These are phyloP conservation scores for Phylloporus scabripes DNA, from an alignment of 768 basidiomycete species.

Conservation along the genomic window DNA sequence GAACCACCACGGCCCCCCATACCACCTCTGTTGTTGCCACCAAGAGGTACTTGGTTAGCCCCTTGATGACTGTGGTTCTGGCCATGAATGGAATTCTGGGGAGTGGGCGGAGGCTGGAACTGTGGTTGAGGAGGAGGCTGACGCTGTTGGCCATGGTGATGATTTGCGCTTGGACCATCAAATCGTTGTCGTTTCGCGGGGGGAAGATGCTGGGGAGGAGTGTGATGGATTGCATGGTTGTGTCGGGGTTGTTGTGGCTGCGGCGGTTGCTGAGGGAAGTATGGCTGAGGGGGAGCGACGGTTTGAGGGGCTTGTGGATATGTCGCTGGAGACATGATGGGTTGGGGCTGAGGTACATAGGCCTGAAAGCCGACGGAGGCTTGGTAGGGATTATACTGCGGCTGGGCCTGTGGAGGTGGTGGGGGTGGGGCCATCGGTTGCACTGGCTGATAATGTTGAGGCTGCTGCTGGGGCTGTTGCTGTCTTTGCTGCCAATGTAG, in stretches of 20 bases:
- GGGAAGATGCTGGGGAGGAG: slow-evolving; percentile 76
- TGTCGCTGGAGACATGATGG: slow-evolving; percentile 44
- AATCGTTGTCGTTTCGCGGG: slow-evolving; percentile 90
- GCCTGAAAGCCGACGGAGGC: slow-evolving; percentile 59
- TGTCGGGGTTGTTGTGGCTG: slow-evolving; percentile 42
- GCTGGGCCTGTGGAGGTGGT: slow-evolving; percentile 53
- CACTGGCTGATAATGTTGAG: slow-evolving; percentile 45
- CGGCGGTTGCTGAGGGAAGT: slow-evolving; percentile 34
- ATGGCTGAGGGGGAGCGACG: slow-evolving; percentile 37
- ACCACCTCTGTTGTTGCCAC: slow-evolving; percentile 41
- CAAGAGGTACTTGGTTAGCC: slow-evolving; percentile 36
- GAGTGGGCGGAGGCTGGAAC: slow-evolving; percentile 36
- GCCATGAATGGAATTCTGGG: slow-evolving; percentile 25
- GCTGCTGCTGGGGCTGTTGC: slow-evolving; percentile 47
- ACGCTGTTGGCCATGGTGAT: slow-evolving; percentile 33
- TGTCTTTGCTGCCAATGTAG: slow-evolving; percentile 63
- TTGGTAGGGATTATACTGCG: slow-evolving; percentile 73
- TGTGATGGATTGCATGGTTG: slow-evolving; percentile 50
- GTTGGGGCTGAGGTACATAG: slow-evolving; percentile 61
- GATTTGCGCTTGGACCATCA: slow-evolving; percentile 62
- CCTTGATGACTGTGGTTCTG: slow-evolving; percentile 40
- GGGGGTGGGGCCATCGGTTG: slow-evolving; percentile 47
- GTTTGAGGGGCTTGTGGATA: slow-evolving; percentile 41
- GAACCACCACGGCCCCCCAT: slow-evolving; percentile 41
- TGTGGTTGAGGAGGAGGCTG: slow-evolving; percentile 59